Evolutionary conservation across 2,329 filamentous ascomycete species (phyloP).

Genomic region (Amphichorda felina): DNA sequence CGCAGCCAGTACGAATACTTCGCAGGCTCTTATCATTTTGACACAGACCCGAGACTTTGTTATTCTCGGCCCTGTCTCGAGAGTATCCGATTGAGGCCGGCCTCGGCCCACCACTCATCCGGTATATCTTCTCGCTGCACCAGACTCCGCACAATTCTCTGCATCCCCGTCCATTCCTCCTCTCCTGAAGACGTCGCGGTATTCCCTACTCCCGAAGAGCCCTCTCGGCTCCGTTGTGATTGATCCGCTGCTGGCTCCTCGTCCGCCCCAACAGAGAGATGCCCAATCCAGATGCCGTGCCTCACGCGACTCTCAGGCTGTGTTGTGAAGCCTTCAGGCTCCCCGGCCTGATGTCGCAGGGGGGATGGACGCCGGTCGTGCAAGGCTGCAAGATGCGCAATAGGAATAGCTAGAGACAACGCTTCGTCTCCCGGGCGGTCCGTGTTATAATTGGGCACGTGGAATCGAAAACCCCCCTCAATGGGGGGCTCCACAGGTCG

Average conservation of each 20-base stretch:
- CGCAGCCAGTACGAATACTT: too few species aligned
- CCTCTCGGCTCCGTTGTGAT: constrained; percentile 4
- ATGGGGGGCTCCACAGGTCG: too few species aligned
- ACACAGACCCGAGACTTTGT: too few species aligned
- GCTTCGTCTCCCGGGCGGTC: too few species aligned
- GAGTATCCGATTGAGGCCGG: constrained; percentile 51
- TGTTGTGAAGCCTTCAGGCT: not conserved
- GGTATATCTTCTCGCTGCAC: constrained; percentile 63
- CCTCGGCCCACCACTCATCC: constrained; percentile 71
- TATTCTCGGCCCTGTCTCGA: constrained; percentile 1
- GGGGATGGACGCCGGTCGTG: too few species aligned
- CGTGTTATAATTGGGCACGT: too few species aligned
- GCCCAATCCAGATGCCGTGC: constrained; percentile 1
- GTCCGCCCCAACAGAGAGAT: constrained; percentile 1
- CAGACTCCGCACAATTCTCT: constrained; percentile 59
- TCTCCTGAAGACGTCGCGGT: constrained; percentile 15
- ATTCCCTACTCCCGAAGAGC: constrained; percentile 5
- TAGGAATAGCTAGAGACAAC: too few species aligned
- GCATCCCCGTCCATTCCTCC: constrained; percentile 47
- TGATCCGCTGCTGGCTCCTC: not conserved
- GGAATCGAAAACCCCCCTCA: too few species aligned
- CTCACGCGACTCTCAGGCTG: not conserved
- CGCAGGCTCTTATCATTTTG: too few species aligned
- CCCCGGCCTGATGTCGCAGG: too few species aligned
- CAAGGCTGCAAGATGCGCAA: too few species aligned